A percentile compares a stretch with the other conserved stretches of the same genome.
Conservation (phyloP, 768 basidiomycete species). For the Tulasnella sp. region DNA sequence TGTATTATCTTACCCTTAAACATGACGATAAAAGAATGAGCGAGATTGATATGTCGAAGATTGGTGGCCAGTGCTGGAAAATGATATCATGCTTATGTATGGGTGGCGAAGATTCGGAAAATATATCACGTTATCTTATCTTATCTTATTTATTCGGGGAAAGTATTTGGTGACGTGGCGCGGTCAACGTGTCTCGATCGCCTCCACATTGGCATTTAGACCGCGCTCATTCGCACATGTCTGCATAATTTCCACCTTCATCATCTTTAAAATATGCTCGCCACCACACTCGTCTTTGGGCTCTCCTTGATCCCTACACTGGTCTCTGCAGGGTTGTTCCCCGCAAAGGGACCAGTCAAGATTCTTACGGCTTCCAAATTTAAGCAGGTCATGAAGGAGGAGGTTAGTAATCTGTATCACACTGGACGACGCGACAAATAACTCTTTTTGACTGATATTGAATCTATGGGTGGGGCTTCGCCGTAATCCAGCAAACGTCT, state of each 20-base stretch:
- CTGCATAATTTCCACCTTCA: not conserved
- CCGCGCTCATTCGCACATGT: constrained; percentile 10
- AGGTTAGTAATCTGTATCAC: constrained; percentile 39
- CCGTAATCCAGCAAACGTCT: constrained; percentile 45
- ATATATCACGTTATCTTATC: no score
- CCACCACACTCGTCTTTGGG: constrained; percentile 30
- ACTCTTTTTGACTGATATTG: not conserved
- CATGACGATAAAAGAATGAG: no score
- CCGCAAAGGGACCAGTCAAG: constrained; percentile 52
- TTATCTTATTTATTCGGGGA: no score
- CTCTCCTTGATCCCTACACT: constrained; percentile 33
- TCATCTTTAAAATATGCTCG: constrained; percentile 33
- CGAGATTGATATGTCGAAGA: no score
- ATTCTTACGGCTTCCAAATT: constrained; percentile 61
- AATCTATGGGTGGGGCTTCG: no score
- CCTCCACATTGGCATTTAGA: constrained; percentile 13
- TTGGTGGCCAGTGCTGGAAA: no score
- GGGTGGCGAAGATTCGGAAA: no score
- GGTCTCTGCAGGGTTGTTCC: constrained; percentile 44
- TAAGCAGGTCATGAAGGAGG: constrained; percentile 59
- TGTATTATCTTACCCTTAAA: no score
- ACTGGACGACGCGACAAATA: not conserved
- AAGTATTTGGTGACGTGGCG: not conserved
- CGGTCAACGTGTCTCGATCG: not conserved
- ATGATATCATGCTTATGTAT: no score